Evolutionary conservation across 352 stramenopile genomes (phyloP), one percentile per base, ranked within the genome.

Genomic region (Phytopythium chamaehyphon): DNA sequence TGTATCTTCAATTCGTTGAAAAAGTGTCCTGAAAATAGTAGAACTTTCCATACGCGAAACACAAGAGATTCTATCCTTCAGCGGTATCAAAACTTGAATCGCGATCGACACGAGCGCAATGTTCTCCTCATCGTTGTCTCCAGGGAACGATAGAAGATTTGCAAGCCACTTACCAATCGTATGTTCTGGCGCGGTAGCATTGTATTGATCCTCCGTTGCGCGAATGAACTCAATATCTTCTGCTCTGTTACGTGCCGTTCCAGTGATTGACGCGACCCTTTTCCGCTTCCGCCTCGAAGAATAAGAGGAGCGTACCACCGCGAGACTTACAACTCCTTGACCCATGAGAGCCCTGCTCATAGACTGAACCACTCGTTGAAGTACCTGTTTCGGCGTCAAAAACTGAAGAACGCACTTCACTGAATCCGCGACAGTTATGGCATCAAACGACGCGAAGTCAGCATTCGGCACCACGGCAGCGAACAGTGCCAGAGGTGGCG

Each of bases 1-100:
- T 37, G 76, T 43, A 22, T 66, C 64, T 61, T 78, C 68, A n/a
- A 85, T 49, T 43, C 66, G 62, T 58, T 85, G 71, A 43, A 75
- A 42, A 31, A 85, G 40, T 5, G 67, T 56, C 44, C 64, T 61
- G 22, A 71, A 75, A 37, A 81, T 61, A 5, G 61, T 52, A 28
- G 73, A 66, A 28, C 59, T 67, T 61, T 83, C 71, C 21, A 73
- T 28, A 9, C 69, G 71, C 37, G 48, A 46, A 40, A 67, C 64
- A 11, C 53, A 60, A 23, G 59, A 38, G 47, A 83, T 76, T 16
- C 60, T 65, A 6, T 65, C 69, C 47, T 72, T 70, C 54, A 85
- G 66, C 16, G 73, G 73, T n/a, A 83, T 52, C 24, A 83, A 36
- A 14, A 85, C n/a, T 31, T 73, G 66, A 37, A 85, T 51, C 22